Percentiles rank a stretch among this genome's conserved stretches.
Evolutionary conservation across 257 asterid species (phyloP).

Genomic region (Nicotiana tomentosiformis): DNA sequence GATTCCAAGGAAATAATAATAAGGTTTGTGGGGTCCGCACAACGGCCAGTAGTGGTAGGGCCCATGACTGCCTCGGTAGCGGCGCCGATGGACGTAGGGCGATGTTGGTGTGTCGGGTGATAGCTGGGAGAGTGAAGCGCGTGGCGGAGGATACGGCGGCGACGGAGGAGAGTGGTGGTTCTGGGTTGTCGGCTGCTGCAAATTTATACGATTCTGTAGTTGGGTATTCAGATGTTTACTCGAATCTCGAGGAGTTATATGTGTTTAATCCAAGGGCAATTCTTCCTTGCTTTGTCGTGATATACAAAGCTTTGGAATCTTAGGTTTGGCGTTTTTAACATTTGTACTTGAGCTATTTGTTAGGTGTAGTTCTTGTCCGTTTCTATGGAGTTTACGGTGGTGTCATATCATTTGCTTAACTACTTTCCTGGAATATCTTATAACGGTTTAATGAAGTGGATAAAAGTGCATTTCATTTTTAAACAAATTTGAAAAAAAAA

Average conservation of each 20-base stretch:
- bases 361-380: not conserved
- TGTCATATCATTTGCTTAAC: no score
- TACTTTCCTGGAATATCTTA: no score
- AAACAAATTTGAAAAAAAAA: no score
- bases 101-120: slow-evolving; percentile 89
- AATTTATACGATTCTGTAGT: slow-evolving; percentile 32
- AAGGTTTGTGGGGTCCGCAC: slow-evolving; percentile 49
- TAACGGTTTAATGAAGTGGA: no score
- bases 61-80: slow-evolving; percentile 60
- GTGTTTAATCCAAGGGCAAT: slow-evolving; percentile 53
- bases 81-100: slow-evolving; percentile 38
- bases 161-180: not conserved
- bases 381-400: no score
- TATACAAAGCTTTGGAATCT: slow-evolving; percentile 35
- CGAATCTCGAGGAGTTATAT: slow-evolving; percentile 41
- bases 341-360: slow-evolving; percentile 7
- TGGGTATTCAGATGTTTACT: slow-evolving; percentile 25
- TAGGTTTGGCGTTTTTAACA: not conserved
- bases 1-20: slow-evolving; percentile 47
- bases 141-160: slow-evolving; percentile 26
- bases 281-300: slow-evolving; percentile 52
- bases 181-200: not conserved
- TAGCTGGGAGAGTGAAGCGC: slow-evolving; percentile 71
- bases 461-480: no score
- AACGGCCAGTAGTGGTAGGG: slow-evolving; percentile 81